Evolutionary conservation across 805 yeast species (phyloP).

Genomic region (Schwanniomyces yamadae): DNA sequence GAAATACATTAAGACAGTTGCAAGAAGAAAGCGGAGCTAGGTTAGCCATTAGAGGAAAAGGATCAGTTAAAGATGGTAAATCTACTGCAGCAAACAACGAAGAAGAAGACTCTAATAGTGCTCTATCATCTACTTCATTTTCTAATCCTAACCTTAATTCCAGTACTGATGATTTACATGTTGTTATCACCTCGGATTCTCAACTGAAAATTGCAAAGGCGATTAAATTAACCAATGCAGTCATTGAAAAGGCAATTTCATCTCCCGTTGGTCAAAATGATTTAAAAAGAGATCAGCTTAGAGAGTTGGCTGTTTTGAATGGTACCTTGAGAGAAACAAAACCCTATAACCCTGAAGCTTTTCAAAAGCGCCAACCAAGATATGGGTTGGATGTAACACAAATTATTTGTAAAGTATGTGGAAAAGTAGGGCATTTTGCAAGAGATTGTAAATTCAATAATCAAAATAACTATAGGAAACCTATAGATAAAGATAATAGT

Average conservation of each 20-base stretch:
- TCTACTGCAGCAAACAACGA: slow-evolving; percentile 50
- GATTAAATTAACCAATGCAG: slow-evolving; percentile 65
- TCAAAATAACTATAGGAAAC: slow-evolving; percentile 3
- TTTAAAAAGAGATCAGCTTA: slow-evolving; percentile 81
- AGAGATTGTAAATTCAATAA: slow-evolving; percentile 67
- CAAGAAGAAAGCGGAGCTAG: slow-evolving; percentile 86
- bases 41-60: slow-evolving; percentile 90
- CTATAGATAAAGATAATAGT: background rate
- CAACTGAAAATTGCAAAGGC: slow-evolving; percentile 78
- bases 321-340: slow-evolving; percentile 88
- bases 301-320: slow-evolving; percentile 89
- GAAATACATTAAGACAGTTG: slow-evolving; percentile 77
- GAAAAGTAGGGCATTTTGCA: slow-evolving; percentile 81
- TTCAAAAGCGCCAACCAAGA: slow-evolving; percentile 14
- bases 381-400: slow-evolving; percentile 46
- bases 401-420: slow-evolving; percentile 76
- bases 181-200: slow-evolving; percentile 79
- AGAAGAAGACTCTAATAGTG: slow-evolving; percentile 31
- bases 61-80: slow-evolving; percentile 92
- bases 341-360: slow-evolving; percentile 47
- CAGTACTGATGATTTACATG: slow-evolving; percentile 75
- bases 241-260: slow-evolving; percentile 78
- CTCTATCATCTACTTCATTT: slow-evolving; percentile 17
- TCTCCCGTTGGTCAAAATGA: slow-evolving; percentile 95
- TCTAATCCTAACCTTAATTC: slow-evolving; percentile 22